Evolutionary conservation across 345 rosid species (phyloP), one percentile per base, ranked within the genome.

Genomic region (Capsella bursapastoris): DNA sequence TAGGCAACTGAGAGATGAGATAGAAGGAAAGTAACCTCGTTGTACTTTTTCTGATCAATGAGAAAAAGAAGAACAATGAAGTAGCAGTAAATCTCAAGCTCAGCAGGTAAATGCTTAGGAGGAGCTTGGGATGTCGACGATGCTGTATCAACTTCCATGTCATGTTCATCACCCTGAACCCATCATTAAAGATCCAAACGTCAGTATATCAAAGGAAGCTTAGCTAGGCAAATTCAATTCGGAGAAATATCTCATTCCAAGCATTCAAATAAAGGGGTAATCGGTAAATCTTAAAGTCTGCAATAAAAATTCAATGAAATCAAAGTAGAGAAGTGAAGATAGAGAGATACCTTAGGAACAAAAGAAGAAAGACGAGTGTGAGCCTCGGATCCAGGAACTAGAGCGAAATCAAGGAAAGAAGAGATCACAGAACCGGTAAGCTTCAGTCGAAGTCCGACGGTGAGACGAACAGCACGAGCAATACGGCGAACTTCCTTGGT

Each of bases 101-200:
- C 97, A 0, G 86, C 96, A 57, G 88, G 74, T 43, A 83, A 48
- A 60, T 88, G 89, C 62, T 91, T 90, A 8, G 28, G 72, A 51
- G 86, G 73, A 80, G 85, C 80, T 79, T 83, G 87, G 3, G 77
- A 58, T 71, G 63, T 81, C 0, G 91, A 84, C 22, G 90, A 82
- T 0, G 90, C 94, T 2, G 88, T 84, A 76, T 90, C 98, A 68
- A 91, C 96, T 87, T 90, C 96, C 98, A 91, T 89, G 50, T 89
- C 96, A 67, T 83, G 94, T 57, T 84, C 96, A 82, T 87, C 86
- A 51, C 82, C 86, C 97, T 89, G 59, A 66, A 64, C 40, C 40
- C 44, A 71, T 29, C 8, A 70, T 28, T 13, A 15, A 7, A 41
- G 1, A 41, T 13, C 27, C 14, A 57, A 55, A 14, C 8, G 4